Evolutionary conservation across 371 early-diverging fungal genomes (phyloP).

Genomic region (Mortierella sp.): DNA sequence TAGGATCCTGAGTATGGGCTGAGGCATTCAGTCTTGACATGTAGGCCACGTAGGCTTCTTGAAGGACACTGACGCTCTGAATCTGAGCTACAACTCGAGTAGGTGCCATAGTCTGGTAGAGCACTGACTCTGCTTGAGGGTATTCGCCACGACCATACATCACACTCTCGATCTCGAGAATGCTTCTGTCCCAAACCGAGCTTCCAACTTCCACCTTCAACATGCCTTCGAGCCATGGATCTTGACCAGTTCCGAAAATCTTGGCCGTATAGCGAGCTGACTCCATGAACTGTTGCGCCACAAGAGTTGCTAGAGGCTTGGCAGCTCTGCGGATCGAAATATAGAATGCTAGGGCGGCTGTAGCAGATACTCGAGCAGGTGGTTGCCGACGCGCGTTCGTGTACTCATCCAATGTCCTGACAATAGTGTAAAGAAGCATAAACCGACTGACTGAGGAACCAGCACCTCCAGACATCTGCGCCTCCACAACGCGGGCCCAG

Average conservation of each 20-base stretch:
- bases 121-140: constrained; percentile 39
- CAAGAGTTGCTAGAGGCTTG: constrained; percentile 46
- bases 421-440: constrained; percentile 50
- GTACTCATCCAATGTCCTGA: constrained; percentile 50
- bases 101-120: constrained; percentile 50
- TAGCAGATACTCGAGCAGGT: constrained; percentile 50
- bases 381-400: constrained; percentile 52
- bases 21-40: constrained; percentile 40
- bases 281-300: constrained; percentile 54
- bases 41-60: constrained; percentile 43
- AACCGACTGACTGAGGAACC: constrained; percentile 40
- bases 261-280: constrained; percentile 48
- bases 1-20: constrained; percentile 2
- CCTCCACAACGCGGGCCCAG: constrained; percentile 50
- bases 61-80: constrained; percentile 35
- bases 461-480: constrained; percentile 50
- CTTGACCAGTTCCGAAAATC: constrained; percentile 39
- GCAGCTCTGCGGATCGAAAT: constrained; percentile 39
- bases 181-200: constrained; percentile 42
- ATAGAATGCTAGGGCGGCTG: constrained; percentile 47
- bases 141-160: constrained; percentile 46
- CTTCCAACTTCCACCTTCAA: constrained; percentile 51
- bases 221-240: constrained; percentile 50
- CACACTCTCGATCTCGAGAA: constrained; percentile 42
- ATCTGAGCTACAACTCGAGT: constrained; percentile 48